These are phyloP conservation scores for Pythium pyrilobum DNA, from an alignment of 352 stramenopile genomes.

Conservation along the genomic window DNA sequence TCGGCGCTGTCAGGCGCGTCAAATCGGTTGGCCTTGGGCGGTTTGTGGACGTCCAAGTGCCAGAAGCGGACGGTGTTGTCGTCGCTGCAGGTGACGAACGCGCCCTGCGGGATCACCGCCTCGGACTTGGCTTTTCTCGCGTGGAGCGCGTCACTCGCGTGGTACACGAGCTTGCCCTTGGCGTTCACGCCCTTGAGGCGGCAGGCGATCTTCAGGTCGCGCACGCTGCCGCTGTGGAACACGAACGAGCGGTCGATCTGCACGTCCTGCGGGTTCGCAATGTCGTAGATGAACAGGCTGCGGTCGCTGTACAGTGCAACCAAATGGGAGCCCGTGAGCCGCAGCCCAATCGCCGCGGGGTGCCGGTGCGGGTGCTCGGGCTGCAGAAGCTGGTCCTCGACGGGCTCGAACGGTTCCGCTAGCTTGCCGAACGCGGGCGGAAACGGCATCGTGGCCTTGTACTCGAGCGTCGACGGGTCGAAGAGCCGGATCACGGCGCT, in stretches of 20 bases:
- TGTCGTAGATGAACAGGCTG: constrained; percentile 77
- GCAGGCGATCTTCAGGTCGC: constrained; percentile 57
- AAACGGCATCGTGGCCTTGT: constrained; percentile 68
- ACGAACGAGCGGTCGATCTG: constrained; percentile 71
- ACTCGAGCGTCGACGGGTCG: constrained; percentile 66
- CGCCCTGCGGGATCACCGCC: constrained; percentile 44
- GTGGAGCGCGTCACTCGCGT: constrained; percentile 8
- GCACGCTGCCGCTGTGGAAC: constrained; percentile 69
- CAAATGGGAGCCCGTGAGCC: constrained; percentile 55
- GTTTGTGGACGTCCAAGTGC: constrained; percentile 74
- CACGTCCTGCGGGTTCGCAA: constrained; percentile 38
- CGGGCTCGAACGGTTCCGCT: constrained; percentile 12
- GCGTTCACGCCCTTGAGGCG: constrained; percentile 40
- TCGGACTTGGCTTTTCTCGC: constrained; percentile 7
- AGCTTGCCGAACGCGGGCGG: constrained; percentile 58
- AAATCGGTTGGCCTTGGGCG: constrained; percentile 18
- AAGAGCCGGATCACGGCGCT: constrained; percentile 70
- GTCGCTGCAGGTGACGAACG: constrained; percentile 79
- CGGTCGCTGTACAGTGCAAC: constrained; percentile 74
- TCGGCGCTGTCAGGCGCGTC: background rate
- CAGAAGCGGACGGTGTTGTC: constrained; percentile 87
- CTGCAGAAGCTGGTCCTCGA: constrained; percentile 26
- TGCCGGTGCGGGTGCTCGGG: constrained; percentile 50
- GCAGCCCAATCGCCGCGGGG: constrained; percentile 47
- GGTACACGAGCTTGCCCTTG: constrained; percentile 57